Evolutionary conservation across 2,329 filamentous ascomycete genomes (phyloP), one percentile per base, ranked within the genome.

Genomic region (Ophiostoma sp.): DNA sequence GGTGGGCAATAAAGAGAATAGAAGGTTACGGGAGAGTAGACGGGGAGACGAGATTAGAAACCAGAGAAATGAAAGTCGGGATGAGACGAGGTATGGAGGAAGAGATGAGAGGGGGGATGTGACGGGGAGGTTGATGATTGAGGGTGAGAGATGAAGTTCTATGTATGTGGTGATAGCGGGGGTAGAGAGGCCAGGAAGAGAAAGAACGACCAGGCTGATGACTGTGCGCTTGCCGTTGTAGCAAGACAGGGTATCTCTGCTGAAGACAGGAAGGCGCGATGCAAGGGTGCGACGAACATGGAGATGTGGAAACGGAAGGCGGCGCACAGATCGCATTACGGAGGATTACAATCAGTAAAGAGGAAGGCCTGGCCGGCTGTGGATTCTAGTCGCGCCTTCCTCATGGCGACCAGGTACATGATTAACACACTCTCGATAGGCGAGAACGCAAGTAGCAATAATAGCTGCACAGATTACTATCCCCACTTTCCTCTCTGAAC

Each of bases 361-460:
- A 36, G 39, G 27, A 54, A 41, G 68, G 57, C 39, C 60, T 66
- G 68, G 60, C 41, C 68, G 52, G 52, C 52, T 57, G 23, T 57
- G 52, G 52, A 57, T 27, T 57, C 23, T 27, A 27, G 52, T 57
- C 52, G 52, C 5, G 52, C 52, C 23, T 57, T 57, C 57, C 57
- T 62, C 27, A 33, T 62, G 57, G 57, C 57, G 57, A 62, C 57
- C 57, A 31, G 57, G 57, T 62, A 62, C 57, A 62, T 62, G 27
- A 60, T 20, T 33, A 31, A 62, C 57, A 62, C 57, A 62, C 57
- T 17, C n/a, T 33, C 57, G 57, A 62, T 33, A 33, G 27, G 57
- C 27, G 57, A 33, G 27, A 62, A 33, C 11, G 33, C 27, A 62
- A 62, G 57, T 62, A 62, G 57, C 57, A 62, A 33, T 48, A 48